Conservation (phyloP, 2,329 filamentous ascomycete species). For the Tetracladium maxilliforme region DNA sequence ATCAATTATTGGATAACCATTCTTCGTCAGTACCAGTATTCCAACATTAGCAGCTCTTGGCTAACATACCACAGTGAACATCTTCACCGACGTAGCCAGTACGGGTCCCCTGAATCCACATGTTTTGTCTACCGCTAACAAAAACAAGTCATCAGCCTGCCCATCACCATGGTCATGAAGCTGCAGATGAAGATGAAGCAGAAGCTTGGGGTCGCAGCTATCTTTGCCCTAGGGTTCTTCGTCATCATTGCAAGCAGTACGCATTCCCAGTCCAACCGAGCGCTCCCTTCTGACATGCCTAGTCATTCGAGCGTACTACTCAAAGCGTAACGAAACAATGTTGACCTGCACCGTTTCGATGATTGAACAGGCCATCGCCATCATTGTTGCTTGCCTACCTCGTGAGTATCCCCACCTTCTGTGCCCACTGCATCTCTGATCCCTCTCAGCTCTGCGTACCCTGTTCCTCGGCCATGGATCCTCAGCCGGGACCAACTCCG, state of each 20-base stretch:
- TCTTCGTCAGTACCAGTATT: no score
- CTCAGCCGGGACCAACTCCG: slow-evolving; percentile 1
- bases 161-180: slow-evolving; percentile 18
- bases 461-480: slow-evolving; percentile 3
- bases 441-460: no score
- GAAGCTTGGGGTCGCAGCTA: slow-evolving; percentile 15
- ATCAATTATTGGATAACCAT: no score
- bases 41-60: no score
- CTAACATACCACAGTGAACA: no score
- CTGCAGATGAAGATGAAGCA: slow-evolving; percentile 17
- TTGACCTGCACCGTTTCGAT: slow-evolving; percentile 21
- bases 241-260: slow-evolving; percentile 16
- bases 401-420: slow-evolving; percentile 6
- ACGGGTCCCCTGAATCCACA: slow-evolving; percentile 10
- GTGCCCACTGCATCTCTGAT: not conserved
- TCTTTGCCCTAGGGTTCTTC: slow-evolving; percentile 16
- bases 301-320: slow-evolving; percentile 19
- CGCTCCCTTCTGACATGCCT: not conserved
- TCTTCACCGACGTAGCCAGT: no score
- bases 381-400: slow-evolving; percentile 22
- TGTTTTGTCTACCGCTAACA: slow-evolving; percentile 1
- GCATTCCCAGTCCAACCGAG: not conserved
- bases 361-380: slow-evolving; percentile 21
- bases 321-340: slow-evolving; percentile 18
- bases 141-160: slow-evolving; percentile 13